Evolutionary conservation across 2,329 filamentous ascomycete species (phyloP).

Genomic region (Furcasterigmium furcatum): DNA sequence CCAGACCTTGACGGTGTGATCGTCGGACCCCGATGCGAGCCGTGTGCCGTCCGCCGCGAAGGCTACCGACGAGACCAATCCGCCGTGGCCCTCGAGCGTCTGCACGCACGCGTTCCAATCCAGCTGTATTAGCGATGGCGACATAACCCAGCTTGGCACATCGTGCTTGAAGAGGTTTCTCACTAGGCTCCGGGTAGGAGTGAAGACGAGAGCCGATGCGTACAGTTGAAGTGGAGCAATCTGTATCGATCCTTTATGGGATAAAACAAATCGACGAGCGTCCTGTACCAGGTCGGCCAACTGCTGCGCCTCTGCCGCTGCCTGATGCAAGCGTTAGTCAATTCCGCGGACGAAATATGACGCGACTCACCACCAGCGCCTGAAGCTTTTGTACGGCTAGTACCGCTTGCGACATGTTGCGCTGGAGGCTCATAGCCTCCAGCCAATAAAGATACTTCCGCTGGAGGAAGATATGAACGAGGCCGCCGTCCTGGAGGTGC

Average conservation of each 20-base stretch:
- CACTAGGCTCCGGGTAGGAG: constrained; percentile 17
- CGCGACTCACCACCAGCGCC: constrained; percentile 8
- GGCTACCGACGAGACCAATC: no score
- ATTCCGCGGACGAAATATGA: not conserved
- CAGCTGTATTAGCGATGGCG: constrained; percentile 2
- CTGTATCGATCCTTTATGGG: constrained; percentile 19
- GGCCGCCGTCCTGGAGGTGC: constrained; percentile 18
- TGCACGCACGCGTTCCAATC: constrained; percentile 7
- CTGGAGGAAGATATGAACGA: constrained; percentile 25
- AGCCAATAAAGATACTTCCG: constrained; percentile 38
- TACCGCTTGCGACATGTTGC: constrained; percentile 17
- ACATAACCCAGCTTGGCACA: constrained; percentile 12
- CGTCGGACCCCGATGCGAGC: no score
- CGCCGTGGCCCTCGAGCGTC: no score
- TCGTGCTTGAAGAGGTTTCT: constrained; percentile 11
- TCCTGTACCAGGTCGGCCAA: constrained; percentile 18
- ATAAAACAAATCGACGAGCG: constrained; percentile 22
- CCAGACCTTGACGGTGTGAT: no score
- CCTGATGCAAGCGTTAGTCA: constrained; percentile 5
- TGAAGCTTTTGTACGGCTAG: constrained; percentile 15
- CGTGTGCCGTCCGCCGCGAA: no score
- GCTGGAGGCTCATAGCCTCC: constrained; percentile 33
- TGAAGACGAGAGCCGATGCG: constrained; percentile 26
- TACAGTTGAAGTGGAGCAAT: constrained; percentile 27
- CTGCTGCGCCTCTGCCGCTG: constrained; percentile 3